Percentiles rank a stretch among this genome's conserved stretches.
Conservation (phyloP, 768 basidiomycete genomes). For the Leccinum boreale region DNA sequence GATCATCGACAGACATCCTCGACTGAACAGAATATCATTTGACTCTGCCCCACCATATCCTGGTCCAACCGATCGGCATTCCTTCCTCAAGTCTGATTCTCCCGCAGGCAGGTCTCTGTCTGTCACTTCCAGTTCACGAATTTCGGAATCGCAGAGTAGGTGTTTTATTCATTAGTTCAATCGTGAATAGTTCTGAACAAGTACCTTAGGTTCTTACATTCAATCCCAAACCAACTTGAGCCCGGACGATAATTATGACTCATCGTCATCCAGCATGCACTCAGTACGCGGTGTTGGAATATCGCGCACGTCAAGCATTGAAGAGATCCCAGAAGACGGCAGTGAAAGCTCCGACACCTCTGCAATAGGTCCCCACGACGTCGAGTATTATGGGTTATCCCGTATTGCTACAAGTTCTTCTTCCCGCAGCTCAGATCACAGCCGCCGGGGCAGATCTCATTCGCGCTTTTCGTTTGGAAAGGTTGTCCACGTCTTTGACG, state of each 20-base stretch:
- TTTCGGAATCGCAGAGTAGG: constrained; percentile 10
- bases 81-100: neutral
- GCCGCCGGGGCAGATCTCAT: constrained; percentile 33
- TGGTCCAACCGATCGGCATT: constrained; percentile 2
- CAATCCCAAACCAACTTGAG: neutral
- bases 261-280: constrained; percentile 10
- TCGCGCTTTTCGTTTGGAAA: constrained; percentile 55
- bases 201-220: constrained; percentile 9
- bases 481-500: constrained; percentile 49
- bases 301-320: constrained; percentile 43
- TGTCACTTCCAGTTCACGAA: constrained; percentile 10
- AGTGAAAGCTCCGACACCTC: constrained; percentile 12
- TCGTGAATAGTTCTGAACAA: neutral
- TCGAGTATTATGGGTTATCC: constrained; percentile 15
- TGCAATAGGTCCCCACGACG: neutral
- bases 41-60: constrained; percentile 34
- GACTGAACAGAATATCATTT: neutral
- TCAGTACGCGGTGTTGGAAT: constrained; percentile 5
- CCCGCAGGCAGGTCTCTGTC: constrained; percentile 7
- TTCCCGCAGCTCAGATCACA: constrained; percentile 15
- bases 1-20: neutral
- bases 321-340: constrained; percentile 37
- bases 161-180: neutral
- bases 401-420: constrained; percentile 14
- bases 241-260: constrained; percentile 3